Evolutionary conservation across 495 filamentous ascomycete species (phyloP), one percentile per base, ranked within the genome.

Genomic region (Aspergillus incahuasiensis): DNA sequence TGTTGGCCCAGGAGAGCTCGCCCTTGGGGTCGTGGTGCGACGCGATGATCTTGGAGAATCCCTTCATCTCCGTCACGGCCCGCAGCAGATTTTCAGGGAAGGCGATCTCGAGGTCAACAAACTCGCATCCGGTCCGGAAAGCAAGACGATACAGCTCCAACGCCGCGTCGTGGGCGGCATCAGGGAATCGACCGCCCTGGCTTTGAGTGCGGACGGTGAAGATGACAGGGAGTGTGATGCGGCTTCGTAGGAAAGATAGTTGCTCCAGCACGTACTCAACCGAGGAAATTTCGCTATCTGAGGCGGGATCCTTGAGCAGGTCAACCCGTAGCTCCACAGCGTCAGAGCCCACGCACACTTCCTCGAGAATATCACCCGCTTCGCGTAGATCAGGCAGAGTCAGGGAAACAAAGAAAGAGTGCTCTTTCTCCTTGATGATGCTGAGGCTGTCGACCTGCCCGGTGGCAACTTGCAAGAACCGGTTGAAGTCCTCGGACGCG

Each of bases 241-340:
- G 78, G 16, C 84, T 84, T 46, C 91, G 83, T 11, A 97, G 80
- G 49, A 92, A 78, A 2, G 92, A 84, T 24, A 97, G 76, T 61
- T 97, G 91, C 42, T 86, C 83, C 32, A 84, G 80, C 28, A 97
- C 81, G 56, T 86, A 96, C 52, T 95, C 89, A 11, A 80, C 58
- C 0, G 82, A 79, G 15, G 88, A 86, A 38, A 86, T 73, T 1
- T 80, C 81, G 46, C 79, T 74, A 38, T 69, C 63, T 0, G 79
- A 78, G 9, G 79, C 70, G 16, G 86, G 84, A 59, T 97, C 91
- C 62, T 88, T 76, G 19, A 99, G 77, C 24, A 99, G 73, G 72
- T 99, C 94, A n/a, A 96, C 90, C 5, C 94, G 84, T 51, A 97
- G 65, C 71, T 99, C 94, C 7, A 97, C 87, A 15, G 95, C 95